Percentiles rank a stretch among this genome's conserved stretches.
Conservation (phyloP, 306 rosid species). For the Parietaria judaica region DNA sequence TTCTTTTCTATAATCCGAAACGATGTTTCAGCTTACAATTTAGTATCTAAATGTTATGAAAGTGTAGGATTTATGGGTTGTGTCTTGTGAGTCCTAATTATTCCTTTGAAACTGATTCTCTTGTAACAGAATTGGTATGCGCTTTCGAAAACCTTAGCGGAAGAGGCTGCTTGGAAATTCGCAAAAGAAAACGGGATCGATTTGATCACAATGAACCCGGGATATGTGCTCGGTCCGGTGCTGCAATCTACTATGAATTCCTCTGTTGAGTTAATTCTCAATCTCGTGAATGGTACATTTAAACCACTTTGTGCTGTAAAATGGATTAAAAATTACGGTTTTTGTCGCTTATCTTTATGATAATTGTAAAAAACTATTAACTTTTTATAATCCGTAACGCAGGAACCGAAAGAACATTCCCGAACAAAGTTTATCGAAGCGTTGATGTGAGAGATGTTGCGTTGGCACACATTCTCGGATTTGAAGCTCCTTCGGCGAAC, state of each 20-base stretch:
- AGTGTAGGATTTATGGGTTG: no score
- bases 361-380: not conserved
- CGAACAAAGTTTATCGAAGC: conserved; percentile 25
- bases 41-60: no score
- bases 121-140: conserved; percentile 31
- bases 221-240: conserved; percentile 35
- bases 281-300: not conserved
- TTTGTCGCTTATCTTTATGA: no score
- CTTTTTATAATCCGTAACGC: conserved; percentile 3
- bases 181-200: conserved; percentile 45
- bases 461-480: conserved; percentile 51
- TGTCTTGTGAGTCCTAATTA: no score
- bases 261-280: not conserved
- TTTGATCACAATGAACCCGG: conserved; percentile 45
- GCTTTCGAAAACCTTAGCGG: conserved; percentile 60
- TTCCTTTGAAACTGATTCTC: no score
- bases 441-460: conserved; percentile 64
- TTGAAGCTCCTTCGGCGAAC: conserved; percentile 53
- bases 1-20: no score
- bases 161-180: conserved; percentile 59
- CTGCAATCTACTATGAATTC: not conserved
- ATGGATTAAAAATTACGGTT: not conserved
- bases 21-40: no score
- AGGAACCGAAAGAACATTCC: conserved; percentile 36
- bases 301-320: not conserved